phyloP scores from a whole-genome alignment of 192 early-diverging fungal species.

The Dissophora globulifera region DNA sequence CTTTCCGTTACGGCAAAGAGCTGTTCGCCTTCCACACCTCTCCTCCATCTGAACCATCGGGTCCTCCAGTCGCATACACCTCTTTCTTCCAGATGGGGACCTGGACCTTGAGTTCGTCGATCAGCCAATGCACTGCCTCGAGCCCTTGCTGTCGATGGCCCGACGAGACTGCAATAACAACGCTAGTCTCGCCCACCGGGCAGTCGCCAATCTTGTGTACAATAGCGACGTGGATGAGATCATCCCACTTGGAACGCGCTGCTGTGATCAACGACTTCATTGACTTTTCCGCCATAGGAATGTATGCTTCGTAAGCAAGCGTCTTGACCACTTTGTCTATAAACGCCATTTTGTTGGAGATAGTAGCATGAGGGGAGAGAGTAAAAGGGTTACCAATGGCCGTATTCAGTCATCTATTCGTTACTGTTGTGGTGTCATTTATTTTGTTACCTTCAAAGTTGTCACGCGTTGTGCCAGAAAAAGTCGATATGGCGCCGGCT shows the following conservation, averaged over 20 bases:
- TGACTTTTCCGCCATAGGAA: constrained; percentile 85
- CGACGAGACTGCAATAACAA: constrained; percentile 82
- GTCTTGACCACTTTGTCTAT: constrained; percentile 73
- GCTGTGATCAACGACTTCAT: constrained; percentile 69
- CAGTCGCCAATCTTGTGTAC: constrained; percentile 85
- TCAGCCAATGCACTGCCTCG: constrained; percentile 80
- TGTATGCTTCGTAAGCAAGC: constrained; percentile 89
- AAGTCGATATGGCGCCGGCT: constrained; percentile 90
- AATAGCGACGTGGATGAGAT: constrained; percentile 75
- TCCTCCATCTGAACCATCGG: constrained; percentile 34
- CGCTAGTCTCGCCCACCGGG: constrained; percentile 82
- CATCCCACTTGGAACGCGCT: constrained; percentile 70
- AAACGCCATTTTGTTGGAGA: not conserved
- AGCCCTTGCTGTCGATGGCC: constrained; percentile 85
- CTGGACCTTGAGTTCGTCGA: constrained; percentile 88
- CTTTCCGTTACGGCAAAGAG: constrained; percentile 10
- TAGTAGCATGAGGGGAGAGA: constrained; percentile 1
- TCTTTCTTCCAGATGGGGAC: constrained; percentile 98
- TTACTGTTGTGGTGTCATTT: too few species aligned
- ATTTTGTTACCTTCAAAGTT: constrained; percentile 76
- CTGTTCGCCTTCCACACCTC: constrained; percentile 76
- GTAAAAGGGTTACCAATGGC: too few species aligned
- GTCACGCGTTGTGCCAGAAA: constrained; percentile 88
- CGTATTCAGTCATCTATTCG: too few species aligned
- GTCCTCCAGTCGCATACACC: constrained; percentile 80